phyloP scores from a whole-genome alignment of 108 stramenopile species.

The Cyclostephanos invisitatus region DNA sequence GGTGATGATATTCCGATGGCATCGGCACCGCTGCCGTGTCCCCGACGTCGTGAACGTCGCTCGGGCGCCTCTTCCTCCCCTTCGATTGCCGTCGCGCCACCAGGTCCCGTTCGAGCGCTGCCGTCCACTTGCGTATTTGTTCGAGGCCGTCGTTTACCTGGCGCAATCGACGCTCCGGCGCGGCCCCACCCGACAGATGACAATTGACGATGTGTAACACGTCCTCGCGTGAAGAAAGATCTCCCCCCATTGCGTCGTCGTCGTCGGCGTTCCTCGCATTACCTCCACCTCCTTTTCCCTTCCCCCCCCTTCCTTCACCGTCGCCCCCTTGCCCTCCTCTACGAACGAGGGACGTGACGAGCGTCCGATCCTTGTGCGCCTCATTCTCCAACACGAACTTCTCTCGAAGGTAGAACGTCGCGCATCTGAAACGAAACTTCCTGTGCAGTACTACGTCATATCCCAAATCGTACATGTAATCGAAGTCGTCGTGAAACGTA shows the following conservation, averaged over 20 bases:
- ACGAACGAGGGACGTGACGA: slow-evolving; percentile 73
- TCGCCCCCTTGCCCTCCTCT: background rate
- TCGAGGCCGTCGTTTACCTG: slow-evolving; percentile 80
- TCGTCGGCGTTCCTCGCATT: background rate
- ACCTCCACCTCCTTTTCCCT: background rate
- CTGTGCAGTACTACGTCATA: slow-evolving; percentile 71
- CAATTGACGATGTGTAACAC: slow-evolving; percentile 80
- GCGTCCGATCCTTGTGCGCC: slow-evolving; percentile 85
- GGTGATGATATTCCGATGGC: slow-evolving; percentile 25
- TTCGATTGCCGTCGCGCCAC: slow-evolving; percentile 24
- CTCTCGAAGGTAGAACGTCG: slow-evolving; percentile 82
- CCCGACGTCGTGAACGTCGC: background rate
- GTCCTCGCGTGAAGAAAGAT: background rate
- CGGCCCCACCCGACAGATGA: slow-evolving; percentile 83
- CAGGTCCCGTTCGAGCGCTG: slow-evolving; percentile 19
- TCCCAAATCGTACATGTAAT: slow-evolving; percentile 73
- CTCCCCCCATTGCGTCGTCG: background rate
- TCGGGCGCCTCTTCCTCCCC: slow-evolving; percentile 16
- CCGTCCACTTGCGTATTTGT: slow-evolving; percentile 45
- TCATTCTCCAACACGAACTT: slow-evolving; percentile 61
- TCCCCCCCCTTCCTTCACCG: background rate
- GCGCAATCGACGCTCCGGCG: slow-evolving; percentile 76
- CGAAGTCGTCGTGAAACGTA: slow-evolving; percentile 84
- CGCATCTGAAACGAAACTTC: slow-evolving; percentile 78
- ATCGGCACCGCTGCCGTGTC: slow-evolving; percentile 6